phyloP scores from a whole-genome alignment of 352 stramenopile species.

The Saprolegnia diclina region DNA sequence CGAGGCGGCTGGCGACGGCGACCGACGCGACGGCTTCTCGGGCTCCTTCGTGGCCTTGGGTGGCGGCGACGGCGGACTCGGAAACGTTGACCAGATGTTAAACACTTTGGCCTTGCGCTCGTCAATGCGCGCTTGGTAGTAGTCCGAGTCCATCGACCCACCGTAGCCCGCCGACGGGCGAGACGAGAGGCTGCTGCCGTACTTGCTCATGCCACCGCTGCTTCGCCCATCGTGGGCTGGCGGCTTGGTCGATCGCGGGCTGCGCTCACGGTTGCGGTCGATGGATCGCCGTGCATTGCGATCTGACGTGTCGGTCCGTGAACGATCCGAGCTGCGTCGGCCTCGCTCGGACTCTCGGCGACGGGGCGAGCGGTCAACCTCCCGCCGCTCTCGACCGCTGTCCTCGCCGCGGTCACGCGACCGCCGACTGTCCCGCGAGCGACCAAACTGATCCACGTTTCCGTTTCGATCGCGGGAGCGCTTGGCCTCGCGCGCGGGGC shows the following conservation, averaged over 20 bases:
- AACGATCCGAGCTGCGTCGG: too few relatives aligned
- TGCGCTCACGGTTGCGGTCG: background rate
- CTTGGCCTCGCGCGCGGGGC: background rate
- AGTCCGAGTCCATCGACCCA: conserved; percentile 29
- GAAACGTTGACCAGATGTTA: conserved; percentile 71
- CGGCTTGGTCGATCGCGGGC: background rate
- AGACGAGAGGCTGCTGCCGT: background rate
- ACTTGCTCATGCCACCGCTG: background rate
- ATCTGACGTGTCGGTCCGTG: too few relatives aligned
- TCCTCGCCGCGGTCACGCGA: background rate
- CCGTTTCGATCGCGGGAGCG: background rate
- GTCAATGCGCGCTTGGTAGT: conserved; percentile 68
- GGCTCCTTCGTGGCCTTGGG: conserved; percentile 12
- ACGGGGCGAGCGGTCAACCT: background rate
- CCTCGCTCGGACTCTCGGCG: background rate
- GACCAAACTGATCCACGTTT: background rate
- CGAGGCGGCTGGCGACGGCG: conserved; percentile 34
- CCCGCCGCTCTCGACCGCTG: background rate
- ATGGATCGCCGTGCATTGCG: too few relatives aligned
- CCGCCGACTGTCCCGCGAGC: background rate
- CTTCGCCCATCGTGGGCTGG: background rate
- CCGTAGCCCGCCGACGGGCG: background rate
- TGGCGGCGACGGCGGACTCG: conserved; percentile 47
- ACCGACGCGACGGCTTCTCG: conserved; percentile 28
- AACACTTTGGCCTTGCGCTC: conserved; percentile 53